Base-by-base conservation (phyloP, 2,329 filamentous ascomycete genomes). In the Calonectria multiphialidica region DNA sequence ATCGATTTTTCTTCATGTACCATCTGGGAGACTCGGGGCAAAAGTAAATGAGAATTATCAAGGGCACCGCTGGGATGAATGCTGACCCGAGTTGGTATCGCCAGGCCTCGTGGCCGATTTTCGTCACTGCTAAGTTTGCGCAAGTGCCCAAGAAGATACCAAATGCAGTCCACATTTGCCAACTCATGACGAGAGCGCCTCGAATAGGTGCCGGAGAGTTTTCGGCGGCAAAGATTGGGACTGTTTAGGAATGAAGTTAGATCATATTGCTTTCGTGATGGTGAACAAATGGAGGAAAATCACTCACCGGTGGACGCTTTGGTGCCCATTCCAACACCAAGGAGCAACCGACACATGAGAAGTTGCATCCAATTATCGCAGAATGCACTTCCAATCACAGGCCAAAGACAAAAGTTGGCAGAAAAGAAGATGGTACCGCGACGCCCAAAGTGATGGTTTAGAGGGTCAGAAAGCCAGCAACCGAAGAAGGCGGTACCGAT, bases 161-260 rank as follows among this genome's bases (percentile, higher is more conserved):
- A 78, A 92, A 90, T 2, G 88, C 88, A 3, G 88, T 91, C 90
- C 91, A 93, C 82, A 93, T 85, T 83, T 96, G 85, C 94, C 94
- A 96, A 74, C 92, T 92, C 94, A 96, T 96, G 74, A 96, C 93
- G 21, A 97, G 86, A 9, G 93, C 93, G 74, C 93, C 93, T 80
- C 93, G 90, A 67, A 95, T 92, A 1, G 87, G 82, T 1, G 93
- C 91, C 0, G 93, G 93, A 0, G 92, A 90, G 69, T 91, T 94
- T 82, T 96, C 94, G 2, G 94, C 93, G 0, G 93, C 92, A 77
- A 94, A 96, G 33, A 96, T 92, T 0, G 94, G 94, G 2, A 95
- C 93, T 59, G 87, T 90, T 16, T 42, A 15, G 1, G 8, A 42
- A 30, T 10, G 44, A 53, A 2, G 63, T 81, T 33, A 80, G 72